phyloP scores from a whole-genome alignment of 2,329 filamentous ascomycete genomes.

The Amauroascus verrucosus region DNA sequence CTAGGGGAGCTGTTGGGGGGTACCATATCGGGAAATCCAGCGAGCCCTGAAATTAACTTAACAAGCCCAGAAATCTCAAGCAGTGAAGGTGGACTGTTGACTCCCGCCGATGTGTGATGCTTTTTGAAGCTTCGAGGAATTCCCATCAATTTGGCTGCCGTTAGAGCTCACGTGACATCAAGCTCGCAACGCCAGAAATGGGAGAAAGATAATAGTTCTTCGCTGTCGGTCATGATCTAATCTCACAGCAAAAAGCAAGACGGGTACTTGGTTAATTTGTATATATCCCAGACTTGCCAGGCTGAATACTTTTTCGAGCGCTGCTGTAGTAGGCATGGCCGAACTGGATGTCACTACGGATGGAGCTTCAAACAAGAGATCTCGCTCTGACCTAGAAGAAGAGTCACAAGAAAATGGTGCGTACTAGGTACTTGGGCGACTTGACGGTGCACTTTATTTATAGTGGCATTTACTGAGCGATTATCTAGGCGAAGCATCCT shows the following conservation, averaged over 20 bases:
- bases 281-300: too few species aligned
- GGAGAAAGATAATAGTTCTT: too few species aligned
- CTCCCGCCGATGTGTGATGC: not conserved
- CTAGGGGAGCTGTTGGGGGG: not conserved
- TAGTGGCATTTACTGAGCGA: not conserved
- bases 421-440: constrained; percentile 17
- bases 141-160: not conserved
- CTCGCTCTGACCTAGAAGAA: constrained; percentile 46
- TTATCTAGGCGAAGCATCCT: constrained; percentile 44
- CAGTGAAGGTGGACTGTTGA: not conserved
- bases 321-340: constrained; percentile 21
- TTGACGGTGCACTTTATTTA: not conserved
- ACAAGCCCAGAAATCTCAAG: not conserved
- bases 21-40: constrained; percentile 12
- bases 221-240: too few species aligned
- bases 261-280: too few species aligned
- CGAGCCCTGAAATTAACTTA: not conserved
- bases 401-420: constrained; percentile 22
- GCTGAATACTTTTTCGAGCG: too few species aligned
- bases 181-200: too few species aligned
- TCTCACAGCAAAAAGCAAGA: too few species aligned
- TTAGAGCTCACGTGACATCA: not conserved
- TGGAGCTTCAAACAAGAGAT: constrained; percentile 42
- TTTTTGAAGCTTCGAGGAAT: not conserved
- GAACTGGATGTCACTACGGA: constrained; percentile 21